Evolutionary conservation across 352 stramenopile species (phyloP), one percentile per base, ranked within the genome.

Genomic region (Phytophthora agathidicida): DNA sequence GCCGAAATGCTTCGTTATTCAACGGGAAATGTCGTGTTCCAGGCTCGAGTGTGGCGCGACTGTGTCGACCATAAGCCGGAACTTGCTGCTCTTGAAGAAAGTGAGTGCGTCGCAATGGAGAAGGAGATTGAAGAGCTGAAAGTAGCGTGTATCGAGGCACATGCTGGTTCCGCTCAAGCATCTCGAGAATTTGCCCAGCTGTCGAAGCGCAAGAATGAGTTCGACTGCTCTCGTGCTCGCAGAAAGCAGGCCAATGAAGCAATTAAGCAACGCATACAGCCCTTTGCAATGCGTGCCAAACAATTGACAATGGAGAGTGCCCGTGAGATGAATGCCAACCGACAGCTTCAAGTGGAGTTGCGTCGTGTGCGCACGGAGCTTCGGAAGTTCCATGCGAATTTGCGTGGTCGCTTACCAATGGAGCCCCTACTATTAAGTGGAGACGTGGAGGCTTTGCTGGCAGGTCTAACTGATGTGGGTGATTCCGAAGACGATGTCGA

Each of bases 1-100:
- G 27, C 26, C 0, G 45, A 65, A 0, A 68, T 80, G 24, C 42
- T 91, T 7, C 52, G 31, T 3, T 32, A 44, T 1, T 53, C 72
- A 33, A 68, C 77, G 26, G 51, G 48, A 7, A 68, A 65, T 48
- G 74, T 87, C 17, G 53, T 88, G 10, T 93, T 89, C 50, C 84
- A 89, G 37, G 78, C 84, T 31, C 68, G 67, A 6, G 80, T 91
- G 13, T 93, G 84, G 84, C 71, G 73, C 1, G 81, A 90, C 42
- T 87, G 77, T 17, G 54, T 87, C 16, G 82, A 83, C 43, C 59
- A 70, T 31, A 83, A 80, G 35, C 16, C 73, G 20, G 39, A 74
- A 27, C 57, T 89, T 27, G 47, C 49, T 7, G 73, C 60, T 23
- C 63, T 89, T 33, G 66, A 81, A 44, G 78, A 90, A 31, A 54